phyloP scores from a whole-genome alignment of 768 basidiomycete species.

The Crepidotus variabilis region DNA sequence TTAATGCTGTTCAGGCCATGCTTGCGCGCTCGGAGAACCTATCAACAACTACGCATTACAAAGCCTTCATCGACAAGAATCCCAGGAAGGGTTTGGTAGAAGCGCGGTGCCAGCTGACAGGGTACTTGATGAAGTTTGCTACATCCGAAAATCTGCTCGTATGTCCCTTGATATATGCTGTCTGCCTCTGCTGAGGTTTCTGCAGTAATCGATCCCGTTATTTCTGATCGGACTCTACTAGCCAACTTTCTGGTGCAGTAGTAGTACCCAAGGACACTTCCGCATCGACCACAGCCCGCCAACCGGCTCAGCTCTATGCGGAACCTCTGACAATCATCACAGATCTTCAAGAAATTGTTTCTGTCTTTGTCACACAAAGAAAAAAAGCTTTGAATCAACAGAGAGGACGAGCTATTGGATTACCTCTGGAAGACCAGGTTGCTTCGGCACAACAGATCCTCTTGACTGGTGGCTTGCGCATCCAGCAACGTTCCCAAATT shows the following conservation, averaged over 20 bases:
- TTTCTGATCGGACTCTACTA: too few relatives aligned
- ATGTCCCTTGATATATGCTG: too few relatives aligned
- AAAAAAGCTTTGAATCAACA: not conserved
- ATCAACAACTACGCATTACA: constrained; percentile 14
- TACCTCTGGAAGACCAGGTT: constrained; percentile 17
- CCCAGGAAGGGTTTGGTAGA: constrained; percentile 20
- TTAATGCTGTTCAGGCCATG: constrained; percentile 8
- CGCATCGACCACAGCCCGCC: constrained; percentile 5
- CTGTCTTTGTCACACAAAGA: not conserved
- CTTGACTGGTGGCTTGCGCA: constrained; percentile 23
- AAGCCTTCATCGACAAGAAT: constrained; percentile 14
- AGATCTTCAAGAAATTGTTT: not conserved
- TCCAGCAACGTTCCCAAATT: constrained; percentile 15
- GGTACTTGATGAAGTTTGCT: constrained; percentile 14
- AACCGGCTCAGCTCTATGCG: not conserved
- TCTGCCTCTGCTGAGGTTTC: too few relatives aligned
- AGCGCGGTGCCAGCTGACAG: constrained; percentile 11
- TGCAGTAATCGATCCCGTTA: too few relatives aligned
- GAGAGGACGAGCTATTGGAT: constrained; percentile 17
- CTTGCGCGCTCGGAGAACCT: constrained; percentile 13
- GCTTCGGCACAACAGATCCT: too few relatives aligned
- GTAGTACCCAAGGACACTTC: constrained; percentile 8
- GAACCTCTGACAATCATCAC: not conserved
- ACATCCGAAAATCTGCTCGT: constrained; percentile 18
- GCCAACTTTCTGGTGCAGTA: too few relatives aligned